These are phyloP conservation scores for Pyrrhoderma noxium DNA, from an alignment of 1,284 basidiomycete species.

Conservation along the genomic window DNA sequence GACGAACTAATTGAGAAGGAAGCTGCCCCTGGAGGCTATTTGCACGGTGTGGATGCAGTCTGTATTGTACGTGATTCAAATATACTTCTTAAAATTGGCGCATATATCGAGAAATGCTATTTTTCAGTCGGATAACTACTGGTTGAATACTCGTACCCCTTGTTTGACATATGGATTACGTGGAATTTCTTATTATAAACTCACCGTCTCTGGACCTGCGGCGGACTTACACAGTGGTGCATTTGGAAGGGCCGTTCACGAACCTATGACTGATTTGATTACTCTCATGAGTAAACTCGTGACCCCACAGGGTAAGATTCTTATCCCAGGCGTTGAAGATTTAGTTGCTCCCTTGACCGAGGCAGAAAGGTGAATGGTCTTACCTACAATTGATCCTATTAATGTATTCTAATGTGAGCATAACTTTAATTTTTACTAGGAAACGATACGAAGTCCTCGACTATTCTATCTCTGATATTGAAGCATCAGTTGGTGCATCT, in stretches of 20 bases:
- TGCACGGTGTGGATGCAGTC: conserved; percentile 88
- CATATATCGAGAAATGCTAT: background rate
- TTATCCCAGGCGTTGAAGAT: conserved; percentile 88
- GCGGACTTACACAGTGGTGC: conserved; percentile 91
- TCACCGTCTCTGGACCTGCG: conserved; percentile 78
- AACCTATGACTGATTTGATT: conserved; percentile 82
- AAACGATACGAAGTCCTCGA: conserved; percentile 70
- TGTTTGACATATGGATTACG: conserved; percentile 76
- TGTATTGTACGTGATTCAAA: conserved; percentile 71
- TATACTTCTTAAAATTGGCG: background rate
- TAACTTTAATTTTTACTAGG: conserved; percentile 23
- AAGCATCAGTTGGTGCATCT: conserved; percentile 70
- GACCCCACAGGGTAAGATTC: conserved; percentile 73
- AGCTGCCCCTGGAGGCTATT: conserved; percentile 70
- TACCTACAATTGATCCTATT: conserved; percentile 16
- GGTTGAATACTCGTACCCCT: conserved; percentile 75
- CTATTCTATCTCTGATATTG: conserved; percentile 71
- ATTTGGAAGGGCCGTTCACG: conserved; percentile 84
- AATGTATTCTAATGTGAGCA: background rate
- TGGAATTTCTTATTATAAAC: conserved; percentile 86
- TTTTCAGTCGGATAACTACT: conserved; percentile 77
- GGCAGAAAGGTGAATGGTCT: conserved; percentile 58
- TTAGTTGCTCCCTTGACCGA: conserved; percentile 74
- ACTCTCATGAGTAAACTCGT: conserved; percentile 84
- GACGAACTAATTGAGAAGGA: conserved; percentile 86